Evolutionary conservation across 495 filamentous ascomycete genomes (phyloP).

Genomic region (Astrocystis sublimbata): DNA sequence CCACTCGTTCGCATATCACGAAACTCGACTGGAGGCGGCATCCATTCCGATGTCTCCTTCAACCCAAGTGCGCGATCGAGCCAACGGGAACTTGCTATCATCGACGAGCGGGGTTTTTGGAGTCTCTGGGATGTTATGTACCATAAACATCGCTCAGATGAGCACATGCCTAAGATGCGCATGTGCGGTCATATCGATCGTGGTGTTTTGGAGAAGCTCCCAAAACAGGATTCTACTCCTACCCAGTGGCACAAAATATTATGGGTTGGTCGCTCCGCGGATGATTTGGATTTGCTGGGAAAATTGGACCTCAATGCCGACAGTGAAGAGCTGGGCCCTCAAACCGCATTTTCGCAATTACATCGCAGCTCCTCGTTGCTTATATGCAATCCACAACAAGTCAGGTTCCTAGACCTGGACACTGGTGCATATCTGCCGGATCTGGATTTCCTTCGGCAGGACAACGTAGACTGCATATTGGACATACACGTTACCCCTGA

Average conservation of each 20-base stretch:
- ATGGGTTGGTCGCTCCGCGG: constrained; percentile 26
- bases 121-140: constrained; percentile 66
- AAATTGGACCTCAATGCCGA: constrained; percentile 20
- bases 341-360: constrained; percentile 24
- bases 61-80: constrained; percentile 67
- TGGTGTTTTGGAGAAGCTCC: constrained; percentile 24
- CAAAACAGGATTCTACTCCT: constrained; percentile 14
- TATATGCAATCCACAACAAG: constrained; percentile 24
- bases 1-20: constrained; percentile 58
- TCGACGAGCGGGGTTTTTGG: constrained; percentile 76
- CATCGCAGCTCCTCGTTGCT: constrained; percentile 29
- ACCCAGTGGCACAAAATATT: constrained; percentile 30
- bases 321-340: constrained; percentile 20
- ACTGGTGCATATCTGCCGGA: constrained; percentile 25
- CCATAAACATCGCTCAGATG: constrained; percentile 13
- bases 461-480: constrained; percentile 25
- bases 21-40: constrained; percentile 54
- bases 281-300: constrained; percentile 15
- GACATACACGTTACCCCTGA: constrained; percentile 28
- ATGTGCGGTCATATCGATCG: constrained; percentile 30
- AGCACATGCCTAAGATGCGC: constrained; percentile 14
- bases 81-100: constrained; percentile 62
- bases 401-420: constrained; percentile 29
- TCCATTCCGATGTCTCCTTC: constrained; percentile 74
- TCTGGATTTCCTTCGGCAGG: constrained; percentile 18